Evolutionary conservation across 1,284 basidiomycete species (phyloP).

Genomic region (Pterulicium gracile): DNA sequence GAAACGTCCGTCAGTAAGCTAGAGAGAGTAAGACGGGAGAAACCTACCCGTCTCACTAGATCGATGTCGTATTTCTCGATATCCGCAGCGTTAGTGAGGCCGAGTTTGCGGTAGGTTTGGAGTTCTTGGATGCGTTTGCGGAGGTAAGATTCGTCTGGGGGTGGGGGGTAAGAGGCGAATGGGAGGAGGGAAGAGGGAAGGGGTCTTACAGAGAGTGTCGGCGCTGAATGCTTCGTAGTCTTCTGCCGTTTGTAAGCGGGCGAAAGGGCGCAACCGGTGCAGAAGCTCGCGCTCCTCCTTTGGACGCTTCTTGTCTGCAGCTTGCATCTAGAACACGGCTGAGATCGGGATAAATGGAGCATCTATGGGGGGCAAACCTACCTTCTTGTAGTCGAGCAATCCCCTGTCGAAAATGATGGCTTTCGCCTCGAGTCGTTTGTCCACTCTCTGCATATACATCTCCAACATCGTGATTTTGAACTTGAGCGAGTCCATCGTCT

Average conservation of each 20-base stretch:
- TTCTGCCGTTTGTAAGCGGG: constrained; percentile 83
- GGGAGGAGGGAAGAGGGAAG: background rate
- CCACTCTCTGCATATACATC: constrained; percentile 89
- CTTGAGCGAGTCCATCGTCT: constrained; percentile 81
- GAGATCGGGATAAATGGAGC: background rate
- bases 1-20: constrained; percentile 6
- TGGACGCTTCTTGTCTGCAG: constrained; percentile 80
- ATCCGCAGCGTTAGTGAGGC: constrained; percentile 74
- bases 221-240: constrained; percentile 88
- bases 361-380: constrained; percentile 20
- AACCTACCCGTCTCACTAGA: constrained; percentile 56
- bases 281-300: constrained; percentile 91
- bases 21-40: constrained; percentile 4
- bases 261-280: constrained; percentile 85
- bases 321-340: constrained; percentile 56
- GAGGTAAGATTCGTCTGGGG: constrained; percentile 72
- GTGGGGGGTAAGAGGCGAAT: constrained; percentile 3
- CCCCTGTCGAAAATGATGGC: constrained; percentile 91
- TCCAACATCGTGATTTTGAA: constrained; percentile 88
- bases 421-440: constrained; percentile 81
- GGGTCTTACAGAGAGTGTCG: constrained; percentile 73
- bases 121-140: constrained; percentile 82
- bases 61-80: constrained; percentile 82
- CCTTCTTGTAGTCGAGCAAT: constrained; percentile 90
- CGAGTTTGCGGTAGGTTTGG: constrained; percentile 80